Percentiles rank a stretch among this genome's conserved stretches.
These are phyloP conservation scores for Larix kaempferi DNA, from an alignment of 75 land plant genomes.

Conservation along the genomic window DNA sequence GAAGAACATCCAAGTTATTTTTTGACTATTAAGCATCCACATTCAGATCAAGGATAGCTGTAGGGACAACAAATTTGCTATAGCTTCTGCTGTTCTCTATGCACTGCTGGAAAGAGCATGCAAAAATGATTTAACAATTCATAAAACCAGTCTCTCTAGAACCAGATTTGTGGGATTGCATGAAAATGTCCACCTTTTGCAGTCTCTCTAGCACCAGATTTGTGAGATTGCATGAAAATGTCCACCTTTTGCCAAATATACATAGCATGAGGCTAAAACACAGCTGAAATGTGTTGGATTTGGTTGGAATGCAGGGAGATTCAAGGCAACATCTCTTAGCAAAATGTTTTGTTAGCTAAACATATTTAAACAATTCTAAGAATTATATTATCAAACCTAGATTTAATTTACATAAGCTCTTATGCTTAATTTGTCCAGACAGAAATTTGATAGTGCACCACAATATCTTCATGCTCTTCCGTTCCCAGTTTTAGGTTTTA, in stretches of 20 bases:
- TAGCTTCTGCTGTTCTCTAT: no score
- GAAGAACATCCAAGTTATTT: no score
- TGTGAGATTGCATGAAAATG: neutral
- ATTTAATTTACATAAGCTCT: neutral
- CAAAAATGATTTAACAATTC: no score
- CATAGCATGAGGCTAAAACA: neutral
- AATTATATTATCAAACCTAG: neutral
- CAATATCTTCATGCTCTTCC: neutral
- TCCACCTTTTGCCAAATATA: neutral
- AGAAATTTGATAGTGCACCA: neutral
- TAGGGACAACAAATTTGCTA: no score
- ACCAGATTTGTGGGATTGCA: neutral
- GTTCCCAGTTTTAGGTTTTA: neutral
- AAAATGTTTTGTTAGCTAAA: neutral
- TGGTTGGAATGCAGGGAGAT: neutral
- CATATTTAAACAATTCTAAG: neutral
- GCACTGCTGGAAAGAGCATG: no score
- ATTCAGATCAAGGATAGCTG: no score
- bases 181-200: neutral
- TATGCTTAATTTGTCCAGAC: neutral
- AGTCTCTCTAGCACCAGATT: neutral
- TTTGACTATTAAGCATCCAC: no score
- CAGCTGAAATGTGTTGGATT: constrained; percentile 4
- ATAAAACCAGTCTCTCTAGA: neutral
- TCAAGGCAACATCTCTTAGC: neutral